Conservation (phyloP, 371 early-diverging fungal species). For the Mucor piriformis region DNA sequence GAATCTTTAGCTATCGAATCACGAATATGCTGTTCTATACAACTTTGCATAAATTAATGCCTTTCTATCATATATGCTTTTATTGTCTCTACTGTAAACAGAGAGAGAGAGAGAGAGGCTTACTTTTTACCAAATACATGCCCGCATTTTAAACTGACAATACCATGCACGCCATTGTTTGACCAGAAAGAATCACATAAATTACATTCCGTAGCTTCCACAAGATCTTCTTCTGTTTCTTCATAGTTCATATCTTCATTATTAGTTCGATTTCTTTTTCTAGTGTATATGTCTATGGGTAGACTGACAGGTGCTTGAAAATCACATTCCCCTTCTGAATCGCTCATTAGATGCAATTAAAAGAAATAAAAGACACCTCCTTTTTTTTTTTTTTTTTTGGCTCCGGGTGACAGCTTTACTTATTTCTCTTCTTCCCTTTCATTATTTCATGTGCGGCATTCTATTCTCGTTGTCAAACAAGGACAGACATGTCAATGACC, state of each 20-base stretch:
- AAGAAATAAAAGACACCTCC: not conserved
- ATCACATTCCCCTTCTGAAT: conserved; percentile 9
- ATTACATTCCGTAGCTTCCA: conserved; percentile 4
- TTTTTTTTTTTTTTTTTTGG: not conserved
- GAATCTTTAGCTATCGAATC: too few relatives aligned
- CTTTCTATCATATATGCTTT: not conserved
- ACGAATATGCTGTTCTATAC: too few relatives aligned
- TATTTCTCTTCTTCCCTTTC: not conserved
- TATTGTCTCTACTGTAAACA: conserved; percentile 8
- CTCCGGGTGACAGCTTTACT: not conserved
- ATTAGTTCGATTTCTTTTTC: not conserved
- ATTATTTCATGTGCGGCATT: conserved; percentile 53
- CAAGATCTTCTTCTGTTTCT: conserved; percentile 6
- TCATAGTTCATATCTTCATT: not conserved
- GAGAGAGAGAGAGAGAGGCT: not conserved
- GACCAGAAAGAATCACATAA: conserved; percentile 25
- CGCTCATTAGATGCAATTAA: not conserved
- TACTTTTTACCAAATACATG: conserved; percentile 32
- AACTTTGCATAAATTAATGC: too few relatives aligned
- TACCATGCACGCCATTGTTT: conserved; percentile 17
- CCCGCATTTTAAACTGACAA: conserved; percentile 23
- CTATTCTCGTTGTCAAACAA: conserved; percentile 35
- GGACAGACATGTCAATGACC: not conserved
- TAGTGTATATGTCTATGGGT: not conserved
- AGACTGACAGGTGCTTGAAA: conserved; percentile 15